phyloP scores from a whole-genome alignment of 345 rosid species.

The Geranium brycei region DNA sequence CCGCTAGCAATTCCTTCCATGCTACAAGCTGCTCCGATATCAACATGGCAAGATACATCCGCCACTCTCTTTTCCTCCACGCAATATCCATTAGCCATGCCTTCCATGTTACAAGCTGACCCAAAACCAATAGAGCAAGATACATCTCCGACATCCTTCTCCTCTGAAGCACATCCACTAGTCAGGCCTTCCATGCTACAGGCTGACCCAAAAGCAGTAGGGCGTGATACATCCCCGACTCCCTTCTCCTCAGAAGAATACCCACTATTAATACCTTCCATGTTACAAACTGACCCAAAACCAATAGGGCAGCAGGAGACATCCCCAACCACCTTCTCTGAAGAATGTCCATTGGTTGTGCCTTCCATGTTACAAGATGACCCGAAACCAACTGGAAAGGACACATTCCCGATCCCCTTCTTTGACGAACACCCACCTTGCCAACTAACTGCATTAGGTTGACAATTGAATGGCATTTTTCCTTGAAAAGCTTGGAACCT shows the following conservation, averaged over 20 bases:
- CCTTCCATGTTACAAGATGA: constrained; percentile 26
- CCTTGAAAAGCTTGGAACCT: constrained; percentile 44
- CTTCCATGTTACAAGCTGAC: neutral
- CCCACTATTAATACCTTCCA: neutral
- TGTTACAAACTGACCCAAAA: constrained; percentile 6
- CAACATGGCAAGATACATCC: no score
- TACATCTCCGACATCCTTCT: neutral
- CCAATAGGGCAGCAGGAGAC: constrained; percentile 4
- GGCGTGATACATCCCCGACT: constrained; percentile 4
- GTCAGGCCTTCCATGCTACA: neutral
- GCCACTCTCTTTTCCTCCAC: neutral
- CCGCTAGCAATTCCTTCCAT: no score
- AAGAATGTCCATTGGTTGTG: neutral
- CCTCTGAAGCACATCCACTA: neutral
- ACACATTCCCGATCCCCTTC: constrained; percentile 17
- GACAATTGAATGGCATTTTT: constrained; percentile 16
- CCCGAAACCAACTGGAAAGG: constrained; percentile 10
- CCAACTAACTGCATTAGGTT: constrained; percentile 17
- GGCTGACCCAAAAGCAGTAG: neutral
- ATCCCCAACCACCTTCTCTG: neutral
- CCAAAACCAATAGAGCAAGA: neutral
- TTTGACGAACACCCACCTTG: constrained; percentile 15
- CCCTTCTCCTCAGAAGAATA: constrained; percentile 5
- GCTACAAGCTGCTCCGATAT: no score
- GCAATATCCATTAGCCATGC: neutral